Base-by-base conservation (phyloP, 352 stramenopile genomes). In the Globisporangium apiculatum region DNA sequence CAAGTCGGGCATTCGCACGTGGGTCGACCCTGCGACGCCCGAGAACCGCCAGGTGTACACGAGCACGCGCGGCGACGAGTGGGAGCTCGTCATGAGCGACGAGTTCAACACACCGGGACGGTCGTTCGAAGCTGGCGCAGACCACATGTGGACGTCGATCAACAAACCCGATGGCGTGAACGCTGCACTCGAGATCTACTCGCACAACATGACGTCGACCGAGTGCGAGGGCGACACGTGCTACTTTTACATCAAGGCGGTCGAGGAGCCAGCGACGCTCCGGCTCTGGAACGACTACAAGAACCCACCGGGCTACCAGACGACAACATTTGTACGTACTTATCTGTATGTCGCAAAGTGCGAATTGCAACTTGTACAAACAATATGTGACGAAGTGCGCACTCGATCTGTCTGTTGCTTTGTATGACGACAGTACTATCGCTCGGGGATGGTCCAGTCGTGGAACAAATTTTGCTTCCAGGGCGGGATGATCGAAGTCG, bases 381-480 rank as follows among this genome's bases (percentile, higher is more conserved):
- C 24, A 31, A 31, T 31, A 3, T 38, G 18, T 59, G 40, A 46
- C 56, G 55, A 12, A 61, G 40, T 58, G 76, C 89, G 90, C 51
- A 94, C 92, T 45, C 93, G 94, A 57, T 93, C 83, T 65, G 88
- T 94, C 51, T 82, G 76, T 1, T 82, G 79, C n/a, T 83, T 79
- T 31, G 73, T 94, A 35, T 69, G 91, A 4, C 36, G 7, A 1
- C n/a, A 61, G 56, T 78, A 66, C 43, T 92, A 76, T 12, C 56
- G 49, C 31, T 38, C 78, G 7, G 93, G 76, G 0, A 97, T 98
- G 90, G 48, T 98, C 0, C 90, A 97, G 66, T 85, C 73, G 1
- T 98, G 92, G 92, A 97, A 97, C 64, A 97, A 97, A 55, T 98
- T 98, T 56, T 98, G 92, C 66, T 97, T 97, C 66, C 95, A 96